phyloP scores from a whole-genome alignment of 148 eudicot genomes.

The Rhododendron mucronatum region DNA sequence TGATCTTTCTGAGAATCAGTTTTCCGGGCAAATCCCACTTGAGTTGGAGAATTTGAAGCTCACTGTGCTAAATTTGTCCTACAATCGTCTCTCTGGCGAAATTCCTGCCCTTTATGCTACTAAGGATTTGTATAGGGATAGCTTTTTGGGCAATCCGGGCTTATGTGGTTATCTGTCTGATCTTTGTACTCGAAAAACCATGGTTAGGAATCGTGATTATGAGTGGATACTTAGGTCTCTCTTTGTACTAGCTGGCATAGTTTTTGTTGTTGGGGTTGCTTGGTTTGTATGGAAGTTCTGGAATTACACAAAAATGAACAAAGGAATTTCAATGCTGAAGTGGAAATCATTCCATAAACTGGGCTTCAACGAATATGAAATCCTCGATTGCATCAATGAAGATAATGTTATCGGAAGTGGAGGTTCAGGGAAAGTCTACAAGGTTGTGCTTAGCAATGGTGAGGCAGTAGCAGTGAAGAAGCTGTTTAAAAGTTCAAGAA shows the following conservation, averaged over 20 bases:
- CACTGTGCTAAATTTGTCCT: conserved; percentile 38
- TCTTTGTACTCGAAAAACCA: conserved; percentile 14
- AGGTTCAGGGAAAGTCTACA: conserved; percentile 49
- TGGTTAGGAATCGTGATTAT: not conserved
- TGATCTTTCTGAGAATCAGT: conserved; percentile 40
- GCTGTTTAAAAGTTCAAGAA: conserved; percentile 14
- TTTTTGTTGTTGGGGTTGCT: conserved; percentile 27
- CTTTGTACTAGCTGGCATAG: conserved; percentile 17
- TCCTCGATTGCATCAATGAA: conserved; percentile 31
- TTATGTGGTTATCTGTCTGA: conserved; percentile 21
- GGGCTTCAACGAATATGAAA: conserved; percentile 37
- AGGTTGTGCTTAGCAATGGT: conserved; percentile 37
- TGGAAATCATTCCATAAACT: conserved; percentile 54
- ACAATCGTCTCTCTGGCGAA: conserved; percentile 32
- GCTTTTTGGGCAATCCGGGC: conserved; percentile 45
- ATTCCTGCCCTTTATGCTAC: conserved; percentile 32
- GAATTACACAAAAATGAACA: conserved; percentile 17
- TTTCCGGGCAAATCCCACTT: conserved; percentile 37
- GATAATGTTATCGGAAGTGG: conserved; percentile 46
- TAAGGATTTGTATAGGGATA: conserved; percentile 23
- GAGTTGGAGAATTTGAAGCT: conserved; percentile 40
- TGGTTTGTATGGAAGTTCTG: conserved; percentile 25
- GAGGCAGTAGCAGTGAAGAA: conserved; percentile 49
- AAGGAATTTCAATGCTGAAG: conserved; percentile 16
- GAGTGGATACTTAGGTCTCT: conserved; percentile 23